Evolutionary conservation across 805 yeast genomes (phyloP).

Genomic region (Teunomyces aglyptinius): DNA sequence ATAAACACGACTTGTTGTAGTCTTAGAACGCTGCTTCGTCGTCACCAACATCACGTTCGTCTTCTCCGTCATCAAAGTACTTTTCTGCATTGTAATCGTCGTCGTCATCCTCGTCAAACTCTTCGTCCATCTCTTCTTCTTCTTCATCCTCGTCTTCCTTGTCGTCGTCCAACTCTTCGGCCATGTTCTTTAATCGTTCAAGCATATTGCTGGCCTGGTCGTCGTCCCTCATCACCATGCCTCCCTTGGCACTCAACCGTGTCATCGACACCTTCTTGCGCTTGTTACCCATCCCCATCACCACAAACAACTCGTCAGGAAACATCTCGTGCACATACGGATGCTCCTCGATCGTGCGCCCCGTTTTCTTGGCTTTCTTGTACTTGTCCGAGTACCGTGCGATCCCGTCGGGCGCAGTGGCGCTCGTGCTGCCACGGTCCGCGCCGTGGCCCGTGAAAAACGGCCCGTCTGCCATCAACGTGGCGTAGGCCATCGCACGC

Average conservation of each 20-base stretch:
- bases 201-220: slow-evolving; percentile 38
- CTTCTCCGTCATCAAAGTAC: slow-evolving; percentile 73
- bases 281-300: slow-evolving; percentile 61
- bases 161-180: slow-evolving; percentile 45
- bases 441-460: slow-evolving; percentile 57
- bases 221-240: slow-evolving; percentile 30
- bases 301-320: slow-evolving; percentile 73
- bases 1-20: too few relatives aligned
- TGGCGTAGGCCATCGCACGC: slow-evolving; percentile 53
- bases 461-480: slow-evolving; percentile 60
- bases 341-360: slow-evolving; percentile 72
- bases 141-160: slow-evolving; percentile 39
- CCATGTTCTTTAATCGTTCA: slow-evolving; percentile 41
- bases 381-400: slow-evolving; percentile 81
- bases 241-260: slow-evolving; percentile 38
- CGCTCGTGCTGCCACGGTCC: slow-evolving; percentile 3
- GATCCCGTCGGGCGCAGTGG: slow-evolving; percentile 56
- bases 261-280: slow-evolving; percentile 49
- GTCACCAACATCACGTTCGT: slow-evolving; percentile 59
- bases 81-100: slow-evolving; percentile 79
- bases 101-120: slow-evolving; percentile 70
- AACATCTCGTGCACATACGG: slow-evolving; percentile 70
- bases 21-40: slow-evolving; percentile 77
- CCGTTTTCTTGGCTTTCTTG: slow-evolving; percentile 64
- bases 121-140: slow-evolving; percentile 64